These are phyloP conservation scores for Globisporangium perplexum DNA, from an alignment of 352 stramenopile species.

Conservation along the genomic window DNA sequence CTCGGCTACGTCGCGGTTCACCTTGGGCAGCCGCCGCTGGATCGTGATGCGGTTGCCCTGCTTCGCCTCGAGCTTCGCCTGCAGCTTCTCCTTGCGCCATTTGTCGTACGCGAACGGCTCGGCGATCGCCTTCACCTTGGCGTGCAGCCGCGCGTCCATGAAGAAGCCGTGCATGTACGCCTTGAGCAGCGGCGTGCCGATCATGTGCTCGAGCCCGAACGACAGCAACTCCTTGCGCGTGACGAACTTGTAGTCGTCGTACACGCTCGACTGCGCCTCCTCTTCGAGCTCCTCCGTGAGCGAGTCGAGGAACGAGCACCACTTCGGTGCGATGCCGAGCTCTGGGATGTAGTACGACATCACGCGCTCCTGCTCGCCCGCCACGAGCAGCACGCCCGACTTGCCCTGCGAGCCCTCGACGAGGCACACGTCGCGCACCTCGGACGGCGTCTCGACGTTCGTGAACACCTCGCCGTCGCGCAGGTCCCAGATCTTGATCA, in stretches of 20 bases:
- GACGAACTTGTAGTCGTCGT: conserved; percentile 99
- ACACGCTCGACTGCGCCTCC: conserved; percentile 91
- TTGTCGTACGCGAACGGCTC: conserved; percentile 98
- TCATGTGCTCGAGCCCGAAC: conserved; percentile 96
- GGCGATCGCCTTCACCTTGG: conserved; percentile 93
- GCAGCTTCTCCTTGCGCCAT: conserved; percentile 95
- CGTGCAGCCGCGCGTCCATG: conserved; percentile 98
- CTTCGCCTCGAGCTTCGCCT: conserved; percentile 91
- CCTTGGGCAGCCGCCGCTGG: conserved; percentile 80
- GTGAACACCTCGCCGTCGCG: conserved; percentile 88
- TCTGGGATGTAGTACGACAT: conserved; percentile 99
- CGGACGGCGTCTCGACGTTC: conserved; percentile 96
- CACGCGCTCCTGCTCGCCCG: conserved; percentile 95
- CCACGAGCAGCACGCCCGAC: conserved; percentile 95
- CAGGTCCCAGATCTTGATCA: conserved; percentile 98
- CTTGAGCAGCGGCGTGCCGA: conserved; percentile 95
- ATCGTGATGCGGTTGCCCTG: conserved; percentile 88
- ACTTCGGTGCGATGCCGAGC: conserved; percentile 96
- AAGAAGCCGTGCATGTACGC: conserved; percentile 99
- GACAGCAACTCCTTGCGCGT: conserved; percentile 92
- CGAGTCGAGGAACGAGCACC: conserved; percentile 99
- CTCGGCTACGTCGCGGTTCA: conserved; percentile 88
- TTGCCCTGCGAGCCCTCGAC: conserved; percentile 86
- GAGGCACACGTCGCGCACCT: conserved; percentile 96
- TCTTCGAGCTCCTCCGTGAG: conserved; percentile 99